phyloP scores from a whole-genome alignment of 2,329 filamentous ascomycete species.

The Hymenoscyphus infarciens region DNA sequence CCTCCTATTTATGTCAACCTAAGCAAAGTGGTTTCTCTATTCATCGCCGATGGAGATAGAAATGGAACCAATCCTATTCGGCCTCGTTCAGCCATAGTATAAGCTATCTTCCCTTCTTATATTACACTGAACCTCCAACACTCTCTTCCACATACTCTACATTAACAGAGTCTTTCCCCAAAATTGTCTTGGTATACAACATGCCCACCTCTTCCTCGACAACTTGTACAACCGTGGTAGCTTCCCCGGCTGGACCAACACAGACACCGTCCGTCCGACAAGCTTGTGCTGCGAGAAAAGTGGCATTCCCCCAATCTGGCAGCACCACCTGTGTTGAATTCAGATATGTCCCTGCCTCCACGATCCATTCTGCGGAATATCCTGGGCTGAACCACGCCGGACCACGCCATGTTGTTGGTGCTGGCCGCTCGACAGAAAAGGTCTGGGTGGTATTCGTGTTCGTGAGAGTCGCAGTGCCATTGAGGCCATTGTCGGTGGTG shows the following conservation, averaged over 20 bases:
- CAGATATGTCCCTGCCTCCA: background rate
- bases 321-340: background rate
- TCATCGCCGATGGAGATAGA: no score
- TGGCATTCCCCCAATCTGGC: background rate
- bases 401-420: background rate
- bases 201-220: background rate
- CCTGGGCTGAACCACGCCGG: background rate
- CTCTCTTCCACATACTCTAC: background rate
- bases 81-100: no score
- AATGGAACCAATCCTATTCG: no score
- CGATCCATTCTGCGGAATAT: background rate
- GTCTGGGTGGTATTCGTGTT: background rate
- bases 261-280: background rate
- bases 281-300: background rate
- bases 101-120: no score
- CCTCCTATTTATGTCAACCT: no score
- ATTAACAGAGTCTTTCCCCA: background rate
- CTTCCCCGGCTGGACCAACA: background rate
- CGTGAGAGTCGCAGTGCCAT: background rate
- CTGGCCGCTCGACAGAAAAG: background rate
- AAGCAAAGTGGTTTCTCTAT: no score
- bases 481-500: background rate
- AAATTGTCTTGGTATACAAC: background rate
- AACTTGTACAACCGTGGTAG: background rate
- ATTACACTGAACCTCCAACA: no score